These are phyloP conservation scores for Penicillium sp. DNA, from an alignment of 2,329 filamentous ascomycete genomes.

Conservation along the genomic window DNA sequence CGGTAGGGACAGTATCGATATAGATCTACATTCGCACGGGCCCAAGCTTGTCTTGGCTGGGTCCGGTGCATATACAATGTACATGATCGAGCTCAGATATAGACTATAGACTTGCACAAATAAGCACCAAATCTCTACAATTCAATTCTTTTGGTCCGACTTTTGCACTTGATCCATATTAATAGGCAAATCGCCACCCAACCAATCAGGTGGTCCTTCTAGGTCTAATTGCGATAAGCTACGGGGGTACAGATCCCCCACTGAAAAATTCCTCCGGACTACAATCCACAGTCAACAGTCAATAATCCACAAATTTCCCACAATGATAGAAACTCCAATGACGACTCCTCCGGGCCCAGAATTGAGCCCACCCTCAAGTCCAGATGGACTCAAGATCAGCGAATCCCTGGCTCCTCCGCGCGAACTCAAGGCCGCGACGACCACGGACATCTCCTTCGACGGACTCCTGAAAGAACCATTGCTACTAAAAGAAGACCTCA, in stretches of 20 bases:
- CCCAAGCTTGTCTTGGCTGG: slow-evolving; percentile 3
- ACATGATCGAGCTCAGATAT: not conserved
- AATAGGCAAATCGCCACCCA: not conserved
- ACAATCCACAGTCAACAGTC: not conserved
- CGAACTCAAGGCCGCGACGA: slow-evolving; percentile 50
- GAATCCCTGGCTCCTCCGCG: slow-evolving; percentile 57
- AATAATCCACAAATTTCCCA: not conserved
- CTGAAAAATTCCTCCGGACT: not conserved
- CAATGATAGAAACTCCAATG: slow-evolving; percentile 12
- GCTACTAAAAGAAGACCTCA: slow-evolving; percentile 78
- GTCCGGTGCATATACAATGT: not conserved
- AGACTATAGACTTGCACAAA: not conserved
- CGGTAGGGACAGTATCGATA: not conserved
- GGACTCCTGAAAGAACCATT: slow-evolving; percentile 69
- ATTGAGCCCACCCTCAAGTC: slow-evolving; percentile 19
- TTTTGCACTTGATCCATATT: not conserved
- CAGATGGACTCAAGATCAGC: slow-evolving; percentile 44
- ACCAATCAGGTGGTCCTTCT: slow-evolving; percentile 7
- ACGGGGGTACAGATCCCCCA: not conserved
- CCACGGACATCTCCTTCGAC: slow-evolving; percentile 62
- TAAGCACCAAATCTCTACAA: not conserved
- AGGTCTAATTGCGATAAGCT: slow-evolving; percentile 5
- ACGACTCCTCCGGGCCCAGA: not conserved
- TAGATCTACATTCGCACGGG: slow-evolving; percentile 3
- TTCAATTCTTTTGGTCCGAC: not conserved